Evolutionary conservation across 352 stramenopile genomes (phyloP), one percentile per base, ranked within the genome.

Genomic region (Globisporangium apiculatum): DNA sequence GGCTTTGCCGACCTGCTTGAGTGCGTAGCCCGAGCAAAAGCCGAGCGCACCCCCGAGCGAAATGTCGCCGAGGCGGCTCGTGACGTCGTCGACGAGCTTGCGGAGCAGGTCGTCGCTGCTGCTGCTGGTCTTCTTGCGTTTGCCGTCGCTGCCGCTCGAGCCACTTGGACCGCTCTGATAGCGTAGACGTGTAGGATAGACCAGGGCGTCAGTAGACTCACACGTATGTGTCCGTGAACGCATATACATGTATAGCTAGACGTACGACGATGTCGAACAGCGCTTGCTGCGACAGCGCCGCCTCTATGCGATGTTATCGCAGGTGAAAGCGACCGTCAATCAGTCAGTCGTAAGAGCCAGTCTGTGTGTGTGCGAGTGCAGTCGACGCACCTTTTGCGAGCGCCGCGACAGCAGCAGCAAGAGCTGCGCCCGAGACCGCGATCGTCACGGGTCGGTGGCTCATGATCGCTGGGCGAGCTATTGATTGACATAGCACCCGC

Each of bases 11-110:
- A 89, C 73, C 58, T 91, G 72, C 67, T 92, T 91, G 17, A 95
- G 67, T 42, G 87, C 86, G 60, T 91, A 91, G 36, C 86, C 87
- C 10, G 86, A 93, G 65, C 83, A 91, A 60, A 94, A 94, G 40
- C 87, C 86, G 40, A 93, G 62, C 0, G 69, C 72, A 10, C 75
- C 65, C 8, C 78, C 84, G 37, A 96, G 67, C 18, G 83, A 83
- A 49, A 94, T 76, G 60, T 91, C 79, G 17, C 84, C 82, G 49
- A 73, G 76, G 53, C 75, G 81, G 49, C 63, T 63, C 66, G 83
- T 66, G 59, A 86, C 69, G 49, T 75, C 64, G 49, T 93, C 79
- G 38, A 93, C 75, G 49, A 90, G 71, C 60, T 76, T 56, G 60
- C 86, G 76, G 48, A 92, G 62, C 8, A 73, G 60, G 43, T 89